Evolutionary conservation across 495 filamentous ascomycete genomes (phyloP), one percentile per base, ranked within the genome.

Genomic region (Penicillium paradoxum): DNA sequence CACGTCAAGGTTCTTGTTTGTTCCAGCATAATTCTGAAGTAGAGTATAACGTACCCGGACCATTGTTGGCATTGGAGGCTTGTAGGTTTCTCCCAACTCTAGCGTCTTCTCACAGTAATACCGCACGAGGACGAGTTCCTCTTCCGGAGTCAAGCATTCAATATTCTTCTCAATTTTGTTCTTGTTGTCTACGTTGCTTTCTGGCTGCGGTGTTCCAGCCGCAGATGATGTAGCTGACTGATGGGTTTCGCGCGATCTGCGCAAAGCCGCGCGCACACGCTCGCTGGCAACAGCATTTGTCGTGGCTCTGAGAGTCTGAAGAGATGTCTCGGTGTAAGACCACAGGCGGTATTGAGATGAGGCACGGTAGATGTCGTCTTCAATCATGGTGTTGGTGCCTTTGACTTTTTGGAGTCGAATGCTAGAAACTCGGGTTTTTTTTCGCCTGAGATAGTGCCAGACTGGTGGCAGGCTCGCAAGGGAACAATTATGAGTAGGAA

Each of bases 311-410:
- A 90, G 73, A 2, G 83, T 70, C 27, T 77, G 75, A 15, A 98
- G 81, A 9, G 84, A 77, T 8, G 83, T 67, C 8, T 85, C 82
- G 0, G 91, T 89, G 70, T 90, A 97, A n/a, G 91, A 95, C 91
- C 95, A 98, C 34, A 90, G 73, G 34, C 87, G 82, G 66, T 83
- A 96, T 69, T 98, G 93, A 38, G 89, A 92, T 0, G 91, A 93
- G 17, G 86, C 76, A n/a, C 87, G 87, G 73, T 97, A 98, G 43
- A 91, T 77, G 54, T 87, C 86, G 67, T 98, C 93, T 77, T 98
- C 93, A 52, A 78, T 82, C 78, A 87, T 79, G 52, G 49, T 70
- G 63, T 38, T 27, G 45, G 32, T 21, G 38, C 24, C 43, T 9
- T 42, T 34, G 14, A 6, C 5, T 34, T 40, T 6, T 32, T 14